These are phyloP conservation scores for Myotisia sp. DNA, from an alignment of 2,329 filamentous ascomycete species.

Conservation along the genomic window DNA sequence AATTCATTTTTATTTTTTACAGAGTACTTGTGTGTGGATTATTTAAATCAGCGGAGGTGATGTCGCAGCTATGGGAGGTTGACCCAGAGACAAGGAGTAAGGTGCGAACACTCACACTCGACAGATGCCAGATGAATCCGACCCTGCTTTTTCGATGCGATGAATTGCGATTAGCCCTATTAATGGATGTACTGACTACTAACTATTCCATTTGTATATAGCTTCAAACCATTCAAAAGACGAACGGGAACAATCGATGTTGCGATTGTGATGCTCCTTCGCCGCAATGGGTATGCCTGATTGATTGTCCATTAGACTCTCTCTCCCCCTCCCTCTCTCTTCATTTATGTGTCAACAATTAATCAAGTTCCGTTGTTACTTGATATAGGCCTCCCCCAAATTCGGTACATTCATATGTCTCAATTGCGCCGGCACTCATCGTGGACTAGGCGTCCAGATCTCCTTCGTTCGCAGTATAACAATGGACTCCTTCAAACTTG, in stretches of 20 bases:
- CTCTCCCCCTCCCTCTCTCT: slow-evolving; percentile 5
- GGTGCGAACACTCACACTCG: no score
- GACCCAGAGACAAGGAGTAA: slow-evolving; percentile 95
- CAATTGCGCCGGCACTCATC: slow-evolving; percentile 85
- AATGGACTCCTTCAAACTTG: slow-evolving; percentile 95
- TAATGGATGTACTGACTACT: background rate
- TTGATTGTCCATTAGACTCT: slow-evolving; percentile 6
- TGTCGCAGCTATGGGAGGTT: slow-evolving; percentile 90
- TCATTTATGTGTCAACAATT: slow-evolving; percentile 3
- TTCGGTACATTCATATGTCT: slow-evolving; percentile 99
- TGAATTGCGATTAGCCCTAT: background rate
- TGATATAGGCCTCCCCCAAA: slow-evolving; percentile 59
- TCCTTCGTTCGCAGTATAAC: slow-evolving; percentile 95
- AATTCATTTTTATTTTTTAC: no score
- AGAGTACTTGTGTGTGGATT: no score
- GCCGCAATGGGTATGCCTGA: slow-evolving; percentile 73
- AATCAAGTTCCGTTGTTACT: slow-evolving; percentile 1
- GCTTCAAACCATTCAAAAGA: slow-evolving; percentile 84
- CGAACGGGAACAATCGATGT: slow-evolving; percentile 74
- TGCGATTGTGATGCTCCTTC: slow-evolving; percentile 92
- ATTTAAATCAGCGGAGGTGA: no score
- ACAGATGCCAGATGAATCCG: no score
- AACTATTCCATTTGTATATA: slow-evolving; percentile 26
- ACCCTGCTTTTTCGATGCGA: background rate
- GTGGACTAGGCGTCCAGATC: slow-evolving; percentile 91